phyloP scores from a whole-genome alignment of 768 basidiomycete genomes.

The Tulasnella sp. region DNA sequence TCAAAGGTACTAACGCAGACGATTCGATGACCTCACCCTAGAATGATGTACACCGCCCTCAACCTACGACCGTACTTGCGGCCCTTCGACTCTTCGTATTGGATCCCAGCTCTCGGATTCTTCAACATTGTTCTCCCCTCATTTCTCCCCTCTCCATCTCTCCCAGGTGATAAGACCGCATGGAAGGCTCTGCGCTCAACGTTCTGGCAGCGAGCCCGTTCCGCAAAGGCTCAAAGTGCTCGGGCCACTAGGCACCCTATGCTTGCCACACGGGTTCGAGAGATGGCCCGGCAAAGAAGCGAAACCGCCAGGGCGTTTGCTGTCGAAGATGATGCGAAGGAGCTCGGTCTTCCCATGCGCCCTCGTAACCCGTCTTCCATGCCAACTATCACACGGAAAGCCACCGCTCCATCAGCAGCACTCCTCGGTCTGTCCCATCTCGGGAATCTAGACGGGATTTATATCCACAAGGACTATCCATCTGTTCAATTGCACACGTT shows the following conservation, averaged over 20 bases:
- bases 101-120: constrained; percentile 71
- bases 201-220: constrained; percentile 72
- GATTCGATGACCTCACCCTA: neutral
- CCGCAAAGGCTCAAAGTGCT: constrained; percentile 59
- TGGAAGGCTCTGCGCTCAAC: neutral
- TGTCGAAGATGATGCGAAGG: constrained; percentile 53
- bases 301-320: constrained; percentile 58
- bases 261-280: constrained; percentile 49
- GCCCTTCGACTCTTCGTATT: constrained; percentile 44
- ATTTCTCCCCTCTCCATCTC: constrained; percentile 42
- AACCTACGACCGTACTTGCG: constrained; percentile 58
- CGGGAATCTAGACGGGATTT: neutral
- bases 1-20: neutral
- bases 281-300: constrained; percentile 60
- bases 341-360: neutral
- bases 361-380: neutral
- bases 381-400: neutral
- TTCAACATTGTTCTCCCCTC: constrained; percentile 74
- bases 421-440: neutral
- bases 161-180: constrained; percentile 25
- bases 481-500: constrained; percentile 49
- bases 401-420: neutral
- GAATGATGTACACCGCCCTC: constrained; percentile 77
- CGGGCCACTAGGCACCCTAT: constrained; percentile 54
- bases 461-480: neutral